Conservation (phyloP, 495 filamentous ascomycete species). For the Hypoxylon cercidicola region DNA sequence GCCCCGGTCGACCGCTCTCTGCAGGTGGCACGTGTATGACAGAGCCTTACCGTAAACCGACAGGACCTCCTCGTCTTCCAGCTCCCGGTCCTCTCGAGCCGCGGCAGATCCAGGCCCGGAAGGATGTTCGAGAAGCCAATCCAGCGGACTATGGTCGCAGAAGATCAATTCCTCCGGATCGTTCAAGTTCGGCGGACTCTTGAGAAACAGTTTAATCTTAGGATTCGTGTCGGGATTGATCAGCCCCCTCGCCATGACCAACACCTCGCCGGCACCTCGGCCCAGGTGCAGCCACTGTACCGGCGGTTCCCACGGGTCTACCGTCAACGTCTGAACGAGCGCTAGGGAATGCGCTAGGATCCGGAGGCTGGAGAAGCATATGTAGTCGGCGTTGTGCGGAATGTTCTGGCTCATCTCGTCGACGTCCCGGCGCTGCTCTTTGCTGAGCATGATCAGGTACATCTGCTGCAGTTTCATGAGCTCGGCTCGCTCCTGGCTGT, state of each 20-base stretch:
- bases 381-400: conserved; percentile 39
- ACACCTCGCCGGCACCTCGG: conserved; percentile 41
- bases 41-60: conserved; percentile 48
- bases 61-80: conserved; percentile 42
- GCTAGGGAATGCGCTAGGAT: conserved; percentile 47
- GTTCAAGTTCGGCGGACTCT: conserved; percentile 38
- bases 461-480: conserved; percentile 44
- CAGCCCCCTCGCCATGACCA: conserved; percentile 33
- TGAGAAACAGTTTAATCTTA: conserved; percentile 36
- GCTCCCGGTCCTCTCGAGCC: conserved; percentile 42
- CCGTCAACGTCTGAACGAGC: conserved; percentile 44
- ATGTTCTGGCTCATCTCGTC: conserved; percentile 27
- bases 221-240: conserved; percentile 29
- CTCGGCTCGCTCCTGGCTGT: conserved; percentile 44
- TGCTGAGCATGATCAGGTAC: conserved; percentile 44
- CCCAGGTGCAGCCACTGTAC: conserved; percentile 49
- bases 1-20: conserved; percentile 39
- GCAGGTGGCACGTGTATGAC: conserved; percentile 48
- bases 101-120: conserved; percentile 29
- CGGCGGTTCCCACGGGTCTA: conserved; percentile 49
- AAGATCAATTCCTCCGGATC: conserved; percentile 38
- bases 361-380: conserved; percentile 45
- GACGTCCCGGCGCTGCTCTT: conserved; percentile 44
- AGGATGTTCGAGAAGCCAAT: conserved; percentile 47
- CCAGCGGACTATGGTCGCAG: conserved; percentile 40